A percentile compares a stretch with the other conserved stretches of the same genome.
These are phyloP conservation scores for Pseudohyphozyma bogoriensis DNA, from an alignment of 768 basidiomycete species.

Conservation along the genomic window DNA sequence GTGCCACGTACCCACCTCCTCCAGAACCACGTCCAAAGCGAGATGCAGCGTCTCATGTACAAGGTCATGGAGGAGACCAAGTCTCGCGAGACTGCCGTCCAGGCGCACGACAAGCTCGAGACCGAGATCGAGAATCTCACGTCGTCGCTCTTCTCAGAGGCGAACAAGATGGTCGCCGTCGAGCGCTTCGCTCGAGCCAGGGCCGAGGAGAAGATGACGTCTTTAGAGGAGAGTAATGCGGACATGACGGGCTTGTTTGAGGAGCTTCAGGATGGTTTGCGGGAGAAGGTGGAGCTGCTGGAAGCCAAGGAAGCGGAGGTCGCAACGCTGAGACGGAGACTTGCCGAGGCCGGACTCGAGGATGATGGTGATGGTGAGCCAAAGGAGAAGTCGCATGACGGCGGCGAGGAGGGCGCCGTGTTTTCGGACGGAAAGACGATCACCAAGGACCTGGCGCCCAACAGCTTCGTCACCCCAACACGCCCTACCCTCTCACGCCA, in stretches of 20 bases:
- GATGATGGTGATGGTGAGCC: neutral
- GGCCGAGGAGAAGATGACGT: conserved; percentile 32
- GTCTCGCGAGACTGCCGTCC: conserved; percentile 79
- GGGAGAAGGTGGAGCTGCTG: conserved; percentile 26
- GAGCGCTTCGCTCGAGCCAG: conserved; percentile 57
- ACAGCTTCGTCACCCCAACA: neutral
- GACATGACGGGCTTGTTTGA: conserved; percentile 26
- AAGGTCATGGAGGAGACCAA: conserved; percentile 91
- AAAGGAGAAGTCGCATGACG: conserved; percentile 1
- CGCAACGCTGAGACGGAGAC: conserved; percentile 5
- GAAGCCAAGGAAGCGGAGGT: conserved; percentile 23
- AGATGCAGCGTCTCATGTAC: conserved; percentile 88
- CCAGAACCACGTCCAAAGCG: conserved; percentile 62
- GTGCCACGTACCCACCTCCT: too few relatives aligned
- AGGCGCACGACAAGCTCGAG: conserved; percentile 65
- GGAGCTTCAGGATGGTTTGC: conserved; percentile 26
- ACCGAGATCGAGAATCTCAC: conserved; percentile 90
- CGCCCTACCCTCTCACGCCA: neutral
- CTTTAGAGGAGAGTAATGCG: conserved; percentile 28
- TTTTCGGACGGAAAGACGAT: conserved; percentile 26
- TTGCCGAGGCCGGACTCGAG: neutral
- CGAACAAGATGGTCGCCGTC: conserved; percentile 96
- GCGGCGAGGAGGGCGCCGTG: conserved; percentile 9
- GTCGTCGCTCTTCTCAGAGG: conserved; percentile 77
- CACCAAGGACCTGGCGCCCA: neutral